phyloP scores from a whole-genome alignment of 2,329 filamentous ascomycete species.

The Trichoderma cornu-damae region DNA sequence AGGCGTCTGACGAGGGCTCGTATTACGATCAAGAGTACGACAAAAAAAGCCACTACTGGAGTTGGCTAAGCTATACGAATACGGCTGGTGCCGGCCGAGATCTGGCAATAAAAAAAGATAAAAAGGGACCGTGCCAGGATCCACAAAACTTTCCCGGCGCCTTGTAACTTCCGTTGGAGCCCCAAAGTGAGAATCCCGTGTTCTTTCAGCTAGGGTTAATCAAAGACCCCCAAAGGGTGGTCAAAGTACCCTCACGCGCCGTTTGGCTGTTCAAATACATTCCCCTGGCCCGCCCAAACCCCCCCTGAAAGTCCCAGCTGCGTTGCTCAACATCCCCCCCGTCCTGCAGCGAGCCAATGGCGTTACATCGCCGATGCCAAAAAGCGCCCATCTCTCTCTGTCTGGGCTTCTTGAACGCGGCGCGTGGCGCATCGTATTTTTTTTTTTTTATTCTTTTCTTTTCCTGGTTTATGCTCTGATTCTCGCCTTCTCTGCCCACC shows the following conservation, averaged over 20 bases:
- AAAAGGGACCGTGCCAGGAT: not conserved
- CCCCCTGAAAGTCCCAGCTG: constrained; percentile 1
- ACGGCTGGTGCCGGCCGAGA: not conserved
- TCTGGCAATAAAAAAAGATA: not conserved
- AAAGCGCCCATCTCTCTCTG: constrained; percentile 16
- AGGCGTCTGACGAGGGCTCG: not conserved
- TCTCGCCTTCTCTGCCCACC: not conserved
- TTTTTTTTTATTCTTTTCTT: constrained; percentile 2
- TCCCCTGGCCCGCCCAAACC: not conserved
- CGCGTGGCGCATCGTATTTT: constrained; percentile 5
- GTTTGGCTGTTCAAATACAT: not conserved
- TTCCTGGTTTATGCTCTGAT: not conserved
- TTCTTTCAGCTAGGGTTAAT: constrained; percentile 2
- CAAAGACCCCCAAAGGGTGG: not conserved
- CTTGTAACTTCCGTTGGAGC: not conserved
- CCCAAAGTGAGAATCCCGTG: not conserved
- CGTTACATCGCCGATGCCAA: constrained; percentile 19
- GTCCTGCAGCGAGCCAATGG: constrained; percentile 18
- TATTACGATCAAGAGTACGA: constrained; percentile 17
- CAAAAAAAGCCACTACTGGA: no score
- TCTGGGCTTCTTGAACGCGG: constrained; percentile 14
- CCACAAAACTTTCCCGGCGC: not conserved
- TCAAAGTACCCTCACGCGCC: not conserved
- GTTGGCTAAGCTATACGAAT: constrained; percentile 17
- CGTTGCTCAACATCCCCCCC: constrained; percentile 10